Evolutionary conservation across 2,329 filamentous ascomycete genomes (phyloP).

Genomic region (Diaporthe destruens): DNA sequence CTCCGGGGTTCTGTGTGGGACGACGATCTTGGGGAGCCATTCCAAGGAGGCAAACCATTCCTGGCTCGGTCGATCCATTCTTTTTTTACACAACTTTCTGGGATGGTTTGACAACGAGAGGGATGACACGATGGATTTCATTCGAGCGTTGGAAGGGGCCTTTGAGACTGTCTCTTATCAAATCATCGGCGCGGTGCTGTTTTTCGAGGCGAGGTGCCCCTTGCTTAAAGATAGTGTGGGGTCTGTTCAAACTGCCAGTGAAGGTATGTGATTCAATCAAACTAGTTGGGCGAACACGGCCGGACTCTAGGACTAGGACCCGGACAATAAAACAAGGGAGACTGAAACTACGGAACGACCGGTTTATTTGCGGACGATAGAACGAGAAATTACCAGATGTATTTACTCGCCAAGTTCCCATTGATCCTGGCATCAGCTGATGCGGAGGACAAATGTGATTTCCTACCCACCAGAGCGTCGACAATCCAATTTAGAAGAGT

Average conservation of each 20-base stretch:
- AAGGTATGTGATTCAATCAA: neutral
- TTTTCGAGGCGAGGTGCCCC: constrained; percentile 8
- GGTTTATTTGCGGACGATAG: too few relatives aligned
- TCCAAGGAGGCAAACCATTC: constrained; percentile 10
- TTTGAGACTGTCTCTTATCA: constrained; percentile 23
- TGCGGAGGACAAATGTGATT: neutral
- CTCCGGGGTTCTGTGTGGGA: constrained; percentile 3
- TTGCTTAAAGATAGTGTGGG: neutral
- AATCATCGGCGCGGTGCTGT: constrained; percentile 7
- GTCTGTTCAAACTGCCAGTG: too few relatives aligned
- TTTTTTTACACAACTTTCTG: constrained; percentile 9
- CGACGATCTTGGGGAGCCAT: constrained; percentile 5
- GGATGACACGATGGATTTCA: neutral
- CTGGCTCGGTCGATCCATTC: neutral
- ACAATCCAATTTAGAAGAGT: neutral
- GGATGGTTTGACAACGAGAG: constrained; percentile 1
- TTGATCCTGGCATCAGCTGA: neutral
- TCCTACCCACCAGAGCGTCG: neutral
- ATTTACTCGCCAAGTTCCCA: neutral
- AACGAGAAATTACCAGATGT: neutral
- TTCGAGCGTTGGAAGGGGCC: neutral
- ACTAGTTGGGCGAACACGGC: neutral
- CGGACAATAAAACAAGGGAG: neutral
- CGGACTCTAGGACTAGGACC: neutral
- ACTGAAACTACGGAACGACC: neutral